Conservation (phyloP, 108 stramenopile genomes). For the Stephanodiscus triporus region DNA sequence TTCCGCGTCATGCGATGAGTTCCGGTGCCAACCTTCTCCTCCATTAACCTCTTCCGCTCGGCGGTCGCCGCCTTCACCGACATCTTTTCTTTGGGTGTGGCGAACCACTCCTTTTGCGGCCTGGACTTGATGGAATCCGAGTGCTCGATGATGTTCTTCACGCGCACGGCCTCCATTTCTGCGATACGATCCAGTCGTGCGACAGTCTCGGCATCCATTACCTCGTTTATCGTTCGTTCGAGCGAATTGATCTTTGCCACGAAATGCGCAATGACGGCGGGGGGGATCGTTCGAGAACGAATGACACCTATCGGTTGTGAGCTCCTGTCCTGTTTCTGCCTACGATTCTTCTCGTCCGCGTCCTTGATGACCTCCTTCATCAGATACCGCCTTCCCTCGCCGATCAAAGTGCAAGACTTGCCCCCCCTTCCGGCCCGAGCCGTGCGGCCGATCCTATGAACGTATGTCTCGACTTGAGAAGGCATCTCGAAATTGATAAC, state of each 20-base stretch:
- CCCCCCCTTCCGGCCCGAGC: conserved; percentile 96
- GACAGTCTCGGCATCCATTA: conserved; percentile 83
- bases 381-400: conserved; percentile 85
- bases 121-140: conserved; percentile 70
- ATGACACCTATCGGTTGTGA: conserved; percentile 56
- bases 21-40: conserved; percentile 81
- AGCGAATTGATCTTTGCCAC: conserved; percentile 85
- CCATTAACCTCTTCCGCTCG: conserved; percentile 68
- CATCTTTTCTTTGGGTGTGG: conserved; percentile 61
- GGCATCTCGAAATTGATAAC: conserved; percentile 99
- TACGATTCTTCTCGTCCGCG: conserved; percentile 65
- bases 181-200: conserved; percentile 86
- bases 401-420: conserved; percentile 92
- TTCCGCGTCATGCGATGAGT: conserved; percentile 89
- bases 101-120: conserved; percentile 88
- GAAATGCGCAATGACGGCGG: conserved; percentile 78
- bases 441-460: conserved; percentile 97
- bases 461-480: conserved; percentile 89
- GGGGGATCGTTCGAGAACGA: conserved; percentile 83
- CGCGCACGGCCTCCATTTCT: conserved; percentile 85
- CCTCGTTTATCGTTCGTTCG: conserved; percentile 76
- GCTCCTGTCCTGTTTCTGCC: conserved; percentile 26
- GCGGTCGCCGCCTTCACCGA: conserved; percentile 64
- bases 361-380: conserved; percentile 93
- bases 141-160: conserved; percentile 85